Evolutionary conservation across 306 rosid genomes (phyloP), one percentile per base, ranked within the genome.

Genomic region (Styphnolobium japonicum): DNA sequence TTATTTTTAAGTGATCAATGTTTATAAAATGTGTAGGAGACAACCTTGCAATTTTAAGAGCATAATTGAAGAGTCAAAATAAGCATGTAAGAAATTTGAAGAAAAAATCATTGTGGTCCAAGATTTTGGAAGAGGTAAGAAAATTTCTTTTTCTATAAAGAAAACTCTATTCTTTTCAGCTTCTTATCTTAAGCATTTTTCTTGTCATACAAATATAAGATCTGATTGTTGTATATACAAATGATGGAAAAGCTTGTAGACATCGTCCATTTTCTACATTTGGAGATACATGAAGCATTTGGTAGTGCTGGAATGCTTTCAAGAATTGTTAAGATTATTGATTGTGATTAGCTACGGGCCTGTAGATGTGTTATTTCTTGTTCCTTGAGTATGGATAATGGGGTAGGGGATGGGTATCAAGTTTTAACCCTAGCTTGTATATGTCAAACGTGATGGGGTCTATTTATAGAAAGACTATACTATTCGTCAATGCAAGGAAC

Each of bases 171-270:
- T 27, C 15, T 14, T 37, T 37, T 36, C 42, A 36, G 16, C 10
- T 1, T 40, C 8, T 65, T 22, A 10, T 63, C 33, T 36, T 63
- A 4, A n/a, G n/a, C 39, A 60, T 21, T 22, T 31, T 60, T 49
- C 7, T 80, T 40, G 51, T 43, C n/a, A 29, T 63, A 22, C 40
- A 67, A 23, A 72, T n/a, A n/a, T n/a, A n/a, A n/a, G n/a, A 27
- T 73, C 48, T 40, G 40, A 63, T 51, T 68, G 53, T 56, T 80
- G 52, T 73, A 56, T 76, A 34, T 77, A 6, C 89, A 90, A 91
- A 87, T 86, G 81, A 88, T 90, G 94, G 94, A 90, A 84, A 86
- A 90, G 80, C 90, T 90, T 68, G 91, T 83, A 4, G 94, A 90
- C 69, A 56, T 85, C 21, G 94, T n/a, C n/a, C n/a, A n/a, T n/a